Percentiles rank a stretch among this genome's conserved stretches.
These are phyloP conservation scores for Alternaria incomplexa DNA, from an alignment of 2,329 filamentous ascomycete species.

Conservation along the genomic window DNA sequence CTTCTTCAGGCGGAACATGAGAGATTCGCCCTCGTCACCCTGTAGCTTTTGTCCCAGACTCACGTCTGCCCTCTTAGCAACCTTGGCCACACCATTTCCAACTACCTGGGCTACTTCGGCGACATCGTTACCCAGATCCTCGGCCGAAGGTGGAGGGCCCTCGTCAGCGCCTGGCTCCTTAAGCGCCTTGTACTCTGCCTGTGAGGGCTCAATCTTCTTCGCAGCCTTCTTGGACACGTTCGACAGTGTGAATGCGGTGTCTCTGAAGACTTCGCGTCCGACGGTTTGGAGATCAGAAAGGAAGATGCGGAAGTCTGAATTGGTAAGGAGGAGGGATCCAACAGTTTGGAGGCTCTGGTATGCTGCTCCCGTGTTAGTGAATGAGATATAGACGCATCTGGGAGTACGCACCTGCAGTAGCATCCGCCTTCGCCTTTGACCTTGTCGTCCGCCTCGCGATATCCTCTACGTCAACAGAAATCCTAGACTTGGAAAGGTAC, in stretches of 20 bases:
- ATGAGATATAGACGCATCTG: neutral
- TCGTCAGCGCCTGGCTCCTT: constrained; percentile 59
- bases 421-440: constrained; percentile 72
- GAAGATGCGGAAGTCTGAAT: constrained; percentile 88
- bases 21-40: constrained; percentile 73
- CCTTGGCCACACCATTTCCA: constrained; percentile 53
- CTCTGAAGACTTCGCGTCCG: constrained; percentile 82
- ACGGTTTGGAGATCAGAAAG: constrained; percentile 80
- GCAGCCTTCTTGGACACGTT: constrained; percentile 76
- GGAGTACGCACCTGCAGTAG: constrained; percentile 66
- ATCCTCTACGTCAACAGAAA: constrained; percentile 71
- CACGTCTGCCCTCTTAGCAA: constrained; percentile 65
- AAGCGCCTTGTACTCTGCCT: constrained; percentile 63
- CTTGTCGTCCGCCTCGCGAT: constrained; percentile 66
- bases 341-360: constrained; percentile 85
- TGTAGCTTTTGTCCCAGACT: constrained; percentile 77
- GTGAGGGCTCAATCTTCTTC: constrained; percentile 72
- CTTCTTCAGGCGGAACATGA: constrained; percentile 77
- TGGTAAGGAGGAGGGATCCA: constrained; percentile 82
- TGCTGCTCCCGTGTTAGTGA: constrained; percentile 55
- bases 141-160: constrained; percentile 59
- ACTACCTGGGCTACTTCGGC: constrained; percentile 55
- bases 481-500: constrained; percentile 76
- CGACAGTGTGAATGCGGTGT: constrained; percentile 81
- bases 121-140: constrained; percentile 65